A percentile compares a stretch with the other conserved stretches of the same genome.
Evolutionary conservation across 371 early-diverging fungal genomes (phyloP).

Genomic region (Caulochytrium protostelioides): DNA sequence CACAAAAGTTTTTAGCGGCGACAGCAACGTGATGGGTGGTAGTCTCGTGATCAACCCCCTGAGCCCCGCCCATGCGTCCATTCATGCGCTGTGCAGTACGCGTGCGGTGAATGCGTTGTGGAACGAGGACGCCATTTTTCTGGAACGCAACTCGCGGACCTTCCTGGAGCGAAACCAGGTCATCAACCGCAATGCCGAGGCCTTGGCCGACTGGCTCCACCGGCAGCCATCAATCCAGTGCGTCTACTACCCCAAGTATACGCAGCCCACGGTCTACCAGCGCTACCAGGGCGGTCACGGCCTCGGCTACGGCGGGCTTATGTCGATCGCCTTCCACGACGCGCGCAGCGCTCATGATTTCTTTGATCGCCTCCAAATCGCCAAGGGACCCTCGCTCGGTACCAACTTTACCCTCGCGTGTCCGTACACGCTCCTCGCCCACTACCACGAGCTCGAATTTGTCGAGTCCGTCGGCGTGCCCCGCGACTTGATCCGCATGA

Average conservation of each 20-base stretch:
- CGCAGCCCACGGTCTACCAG: conserved; percentile 40
- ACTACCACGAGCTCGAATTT: conserved; percentile 81
- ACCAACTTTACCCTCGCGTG: conserved; percentile 86
- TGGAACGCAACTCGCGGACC: conserved; percentile 82
- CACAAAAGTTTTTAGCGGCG: conserved; percentile 84
- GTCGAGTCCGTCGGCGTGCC: conserved; percentile 61
- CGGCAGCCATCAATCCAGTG: conserved; percentile 30
- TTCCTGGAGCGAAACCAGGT: conserved; percentile 43
- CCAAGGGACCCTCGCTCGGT: conserved; percentile 87
- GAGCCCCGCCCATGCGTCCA: background rate
- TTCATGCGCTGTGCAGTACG: background rate
- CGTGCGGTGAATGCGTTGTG: conserved; percentile 35
- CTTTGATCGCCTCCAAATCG: conserved; percentile 48
- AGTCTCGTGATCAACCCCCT: conserved; percentile 11
- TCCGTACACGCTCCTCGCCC: conserved; percentile 85
- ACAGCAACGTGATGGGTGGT: conserved; percentile 94
- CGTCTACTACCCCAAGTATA: conserved; percentile 69
- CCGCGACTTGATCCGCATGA: conserved; percentile 53
- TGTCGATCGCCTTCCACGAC: conserved; percentile 50
- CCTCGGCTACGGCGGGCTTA: conserved; percentile 75
- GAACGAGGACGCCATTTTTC: conserved; percentile 75
- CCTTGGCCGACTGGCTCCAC: conserved; percentile 43
- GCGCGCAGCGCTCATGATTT: conserved; percentile 41
- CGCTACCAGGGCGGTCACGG: conserved; percentile 27
- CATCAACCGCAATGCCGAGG: conserved; percentile 61